Conservation (phyloP, 176 grass and related monocot species). For the Pontederia crassipes region DNA sequence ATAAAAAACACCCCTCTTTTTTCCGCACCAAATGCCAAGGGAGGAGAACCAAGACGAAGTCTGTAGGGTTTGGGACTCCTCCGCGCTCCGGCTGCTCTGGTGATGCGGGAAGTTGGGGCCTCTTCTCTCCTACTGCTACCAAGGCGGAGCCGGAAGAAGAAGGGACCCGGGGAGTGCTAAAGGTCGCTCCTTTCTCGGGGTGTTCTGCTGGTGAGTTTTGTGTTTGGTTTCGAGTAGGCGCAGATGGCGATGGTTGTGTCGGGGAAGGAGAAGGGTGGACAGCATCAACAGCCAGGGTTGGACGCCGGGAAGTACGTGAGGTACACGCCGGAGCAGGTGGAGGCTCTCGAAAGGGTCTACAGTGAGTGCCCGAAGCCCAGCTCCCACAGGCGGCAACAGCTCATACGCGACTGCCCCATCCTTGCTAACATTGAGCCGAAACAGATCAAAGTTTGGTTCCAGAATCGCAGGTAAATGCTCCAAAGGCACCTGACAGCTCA, state of each 20-base stretch:
- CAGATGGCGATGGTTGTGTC: conserved; percentile 47
- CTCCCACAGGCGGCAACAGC: conserved; percentile 70
- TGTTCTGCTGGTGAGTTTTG: background rate
- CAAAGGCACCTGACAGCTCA: too few relatives aligned
- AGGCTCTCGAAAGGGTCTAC: conserved; percentile 91
- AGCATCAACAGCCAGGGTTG: conserved; percentile 23
- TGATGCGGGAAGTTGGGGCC: background rate
- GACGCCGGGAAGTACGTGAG: conserved; percentile 93
- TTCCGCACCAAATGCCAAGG: too few relatives aligned
- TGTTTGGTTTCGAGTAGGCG: background rate
- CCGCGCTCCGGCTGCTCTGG: background rate
- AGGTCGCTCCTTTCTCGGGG: background rate
- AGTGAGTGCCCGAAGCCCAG: conserved; percentile 93
- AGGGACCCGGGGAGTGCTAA: too few relatives aligned
- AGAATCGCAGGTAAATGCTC: conserved; percentile 74
- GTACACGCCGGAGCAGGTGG: conserved; percentile 97
- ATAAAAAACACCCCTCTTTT: too few relatives aligned
- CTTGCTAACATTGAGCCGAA: conserved; percentile 91
- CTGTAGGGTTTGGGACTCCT: background rate
- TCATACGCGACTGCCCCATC: conserved; percentile 85
- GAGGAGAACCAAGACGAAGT: too few relatives aligned
- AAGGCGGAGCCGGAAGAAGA: background rate
- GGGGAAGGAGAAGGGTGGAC: conserved; percentile 9
- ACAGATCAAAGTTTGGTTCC: conserved; percentile 99
- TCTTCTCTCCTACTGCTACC: background rate